phyloP scores from a whole-genome alignment of 1,284 basidiomycete genomes.

The Malassezia furfur region DNA sequence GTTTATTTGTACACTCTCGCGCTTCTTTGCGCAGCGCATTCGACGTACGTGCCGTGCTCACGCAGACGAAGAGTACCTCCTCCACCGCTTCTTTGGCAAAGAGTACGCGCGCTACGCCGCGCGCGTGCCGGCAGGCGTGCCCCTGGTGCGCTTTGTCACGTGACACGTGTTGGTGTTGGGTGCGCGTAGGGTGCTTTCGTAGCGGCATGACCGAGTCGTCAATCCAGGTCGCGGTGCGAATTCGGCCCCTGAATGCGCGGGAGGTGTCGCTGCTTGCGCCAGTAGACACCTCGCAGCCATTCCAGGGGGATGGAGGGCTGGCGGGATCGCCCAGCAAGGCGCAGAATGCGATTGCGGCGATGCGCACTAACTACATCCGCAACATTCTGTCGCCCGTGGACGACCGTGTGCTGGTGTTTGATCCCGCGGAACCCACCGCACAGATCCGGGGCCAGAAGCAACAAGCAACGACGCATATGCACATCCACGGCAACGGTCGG shows the following conservation, averaged over 20 bases:
- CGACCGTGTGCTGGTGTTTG: slow-evolving; percentile 46
- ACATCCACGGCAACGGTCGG: slow-evolving; percentile 13
- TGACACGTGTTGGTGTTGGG: slow-evolving; percentile 9
- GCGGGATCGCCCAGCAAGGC: slow-evolving; percentile 34
- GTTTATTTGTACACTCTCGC: slow-evolving; percentile 62
- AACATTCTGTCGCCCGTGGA: slow-evolving; percentile 44
- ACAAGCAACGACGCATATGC: slow-evolving; percentile 1
- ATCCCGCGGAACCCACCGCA: slow-evolving; percentile 29
- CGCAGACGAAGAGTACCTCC: slow-evolving; percentile 63
- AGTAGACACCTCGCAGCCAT: slow-evolving; percentile 33
- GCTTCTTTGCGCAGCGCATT: slow-evolving; percentile 77
- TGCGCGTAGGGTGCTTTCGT: background rate
- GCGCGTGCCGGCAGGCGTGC: slow-evolving; percentile 64
- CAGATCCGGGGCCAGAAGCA: background rate
- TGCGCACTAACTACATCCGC: slow-evolving; percentile 27
- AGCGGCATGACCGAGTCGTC: slow-evolving; percentile 27
- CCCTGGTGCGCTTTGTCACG: slow-evolving; percentile 28
- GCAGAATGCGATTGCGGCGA: slow-evolving; percentile 10
- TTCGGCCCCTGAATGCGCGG: slow-evolving; percentile 42
- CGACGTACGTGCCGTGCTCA: slow-evolving; percentile 50
- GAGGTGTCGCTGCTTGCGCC: slow-evolving; percentile 37
- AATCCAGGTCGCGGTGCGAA: slow-evolving; percentile 31
- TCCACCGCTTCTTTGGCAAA: slow-evolving; percentile 71
- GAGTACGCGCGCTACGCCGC: slow-evolving; percentile 64
- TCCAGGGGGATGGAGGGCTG: slow-evolving; percentile 46